Conservation (phyloP, 2,329 filamentous ascomycete species). For the Nothophoma quercina region DNA sequence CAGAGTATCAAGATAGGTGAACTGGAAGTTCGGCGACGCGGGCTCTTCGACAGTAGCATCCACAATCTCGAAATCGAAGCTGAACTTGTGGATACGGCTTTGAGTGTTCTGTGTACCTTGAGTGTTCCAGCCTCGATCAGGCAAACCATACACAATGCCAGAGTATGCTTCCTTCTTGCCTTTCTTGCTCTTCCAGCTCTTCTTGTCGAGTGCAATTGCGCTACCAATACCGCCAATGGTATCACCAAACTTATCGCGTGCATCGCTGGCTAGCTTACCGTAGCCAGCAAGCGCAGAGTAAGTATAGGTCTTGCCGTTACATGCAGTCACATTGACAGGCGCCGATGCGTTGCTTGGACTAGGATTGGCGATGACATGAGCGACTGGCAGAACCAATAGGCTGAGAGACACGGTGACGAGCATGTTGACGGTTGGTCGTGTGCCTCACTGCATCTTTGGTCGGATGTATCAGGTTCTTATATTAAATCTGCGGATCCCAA, state of each 20-base stretch:
- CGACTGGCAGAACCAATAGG: constrained; percentile 29
- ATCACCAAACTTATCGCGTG: constrained; percentile 72
- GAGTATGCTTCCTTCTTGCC: constrained; percentile 59
- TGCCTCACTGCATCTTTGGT: background rate
- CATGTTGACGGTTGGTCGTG: constrained; percentile 26
- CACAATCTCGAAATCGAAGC: constrained; percentile 64
- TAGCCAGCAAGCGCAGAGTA: constrained; percentile 74
- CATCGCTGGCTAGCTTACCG: constrained; percentile 65
- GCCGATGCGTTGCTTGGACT: constrained; percentile 8
- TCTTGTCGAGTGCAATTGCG: constrained; percentile 67
- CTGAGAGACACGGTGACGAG: constrained; percentile 22
- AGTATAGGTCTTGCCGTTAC: constrained; percentile 68
- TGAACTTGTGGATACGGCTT: constrained; percentile 72
- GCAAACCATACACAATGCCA: constrained; percentile 69
- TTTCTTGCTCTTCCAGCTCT: constrained; percentile 64
- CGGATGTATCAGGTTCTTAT: constrained; percentile 11
- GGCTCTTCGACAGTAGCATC: constrained; percentile 62
- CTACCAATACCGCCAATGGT: constrained; percentile 73
- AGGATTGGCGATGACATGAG: constrained; percentile 27
- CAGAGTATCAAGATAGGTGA: constrained; percentile 71
- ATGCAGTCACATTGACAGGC: constrained; percentile 53
- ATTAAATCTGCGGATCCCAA: constrained; percentile 14
- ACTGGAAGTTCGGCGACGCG: constrained; percentile 66
- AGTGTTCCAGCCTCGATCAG: constrained; percentile 78
- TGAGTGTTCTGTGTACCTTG: constrained; percentile 73